Percentiles rank a stretch among this genome's conserved stretches.
Conservation (phyloP, 2,329 filamentous ascomycete species). For the Fusarium mundagurra region DNA sequence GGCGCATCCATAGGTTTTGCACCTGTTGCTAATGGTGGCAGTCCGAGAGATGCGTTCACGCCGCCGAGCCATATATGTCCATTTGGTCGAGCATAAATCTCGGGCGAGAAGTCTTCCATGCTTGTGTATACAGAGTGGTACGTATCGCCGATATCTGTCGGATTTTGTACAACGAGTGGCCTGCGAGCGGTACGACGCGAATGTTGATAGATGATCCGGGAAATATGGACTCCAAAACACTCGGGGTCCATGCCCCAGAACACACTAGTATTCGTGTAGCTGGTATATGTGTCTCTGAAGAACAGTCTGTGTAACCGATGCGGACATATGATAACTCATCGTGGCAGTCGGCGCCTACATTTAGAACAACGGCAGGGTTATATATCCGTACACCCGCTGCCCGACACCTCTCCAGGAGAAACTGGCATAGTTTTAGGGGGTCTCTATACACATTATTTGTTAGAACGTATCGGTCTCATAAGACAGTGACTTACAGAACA, state of each 20-base stretch:
- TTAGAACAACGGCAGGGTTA: constrained; percentile 68
- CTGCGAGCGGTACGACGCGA: constrained; percentile 66
- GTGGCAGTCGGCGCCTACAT: constrained; percentile 60
- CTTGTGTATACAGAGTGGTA: constrained; percentile 77
- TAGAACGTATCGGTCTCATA: neutral
- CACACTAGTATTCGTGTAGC: constrained; percentile 74
- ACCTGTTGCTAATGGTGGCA: constrained; percentile 59
- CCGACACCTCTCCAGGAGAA: constrained; percentile 68
- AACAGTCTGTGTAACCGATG: constrained; percentile 56
- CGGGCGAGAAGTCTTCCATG: constrained; percentile 71
- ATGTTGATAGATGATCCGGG: constrained; percentile 61
- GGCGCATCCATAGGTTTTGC: constrained; percentile 40
- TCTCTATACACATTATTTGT: constrained; percentile 58
- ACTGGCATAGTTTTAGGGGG: constrained; percentile 72
- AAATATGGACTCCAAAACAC: constrained; percentile 73
- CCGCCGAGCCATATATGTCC: constrained; percentile 80
- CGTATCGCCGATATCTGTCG: constrained; percentile 55
- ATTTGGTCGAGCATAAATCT: constrained; percentile 73
- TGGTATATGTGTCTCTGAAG: constrained; percentile 62
- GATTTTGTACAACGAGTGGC: constrained; percentile 72
- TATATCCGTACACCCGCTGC: constrained; percentile 71
- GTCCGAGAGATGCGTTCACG: constrained; percentile 70
- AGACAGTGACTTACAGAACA: constrained; percentile 64
- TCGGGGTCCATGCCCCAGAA: constrained; percentile 76
- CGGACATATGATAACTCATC: constrained; percentile 63